phyloP scores from a whole-genome alignment of 345 rosid species.

The Durio zibethinus region DNA sequence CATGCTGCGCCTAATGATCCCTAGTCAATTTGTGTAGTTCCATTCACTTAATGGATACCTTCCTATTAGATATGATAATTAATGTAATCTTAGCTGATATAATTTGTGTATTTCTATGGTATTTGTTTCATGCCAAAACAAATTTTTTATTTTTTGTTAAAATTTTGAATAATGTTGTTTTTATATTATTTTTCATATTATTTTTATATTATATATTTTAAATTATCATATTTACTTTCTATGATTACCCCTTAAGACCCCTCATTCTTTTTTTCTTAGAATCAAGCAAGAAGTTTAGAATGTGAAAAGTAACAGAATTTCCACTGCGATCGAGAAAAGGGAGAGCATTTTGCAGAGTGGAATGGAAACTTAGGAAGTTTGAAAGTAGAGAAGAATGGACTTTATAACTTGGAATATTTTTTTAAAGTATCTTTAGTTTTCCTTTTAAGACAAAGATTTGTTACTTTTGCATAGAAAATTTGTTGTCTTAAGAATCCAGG shows the following conservation, averaged over 20 bases:
- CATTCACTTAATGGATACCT: slow-evolving; percentile 92
- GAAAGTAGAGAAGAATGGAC: not conserved
- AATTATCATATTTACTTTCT: too few relatives aligned
- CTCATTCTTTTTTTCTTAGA: slow-evolving; percentile 35
- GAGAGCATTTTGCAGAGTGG: slow-evolving; percentile 17
- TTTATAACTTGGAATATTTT: slow-evolving; percentile 27
- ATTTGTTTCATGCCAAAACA: too few relatives aligned
- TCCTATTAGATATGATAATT: too few relatives aligned
- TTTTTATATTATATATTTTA: too few relatives aligned
- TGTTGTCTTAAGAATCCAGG: slow-evolving; percentile 3
- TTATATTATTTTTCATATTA: too few relatives aligned
- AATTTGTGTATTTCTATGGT: too few relatives aligned
- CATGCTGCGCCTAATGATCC: slow-evolving; percentile 86
- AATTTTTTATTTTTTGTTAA: too few relatives aligned
- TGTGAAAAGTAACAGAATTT: not conserved
- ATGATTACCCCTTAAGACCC: slow-evolving; percentile 82
- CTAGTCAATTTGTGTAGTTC: slow-evolving; percentile 64
- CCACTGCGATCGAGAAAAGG: not conserved
- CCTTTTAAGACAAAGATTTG: slow-evolving; percentile 21
- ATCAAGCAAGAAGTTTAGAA: not conserved
- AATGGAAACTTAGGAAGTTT: slow-evolving; percentile 25
- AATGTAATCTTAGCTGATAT: too few relatives aligned
- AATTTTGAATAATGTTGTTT: too few relatives aligned
- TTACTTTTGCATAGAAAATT: not conserved
- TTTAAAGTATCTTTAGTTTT: slow-evolving; percentile 9